Conservation (phyloP, 768 basidiomycete species). For the Tulasnella sp. region DNA sequence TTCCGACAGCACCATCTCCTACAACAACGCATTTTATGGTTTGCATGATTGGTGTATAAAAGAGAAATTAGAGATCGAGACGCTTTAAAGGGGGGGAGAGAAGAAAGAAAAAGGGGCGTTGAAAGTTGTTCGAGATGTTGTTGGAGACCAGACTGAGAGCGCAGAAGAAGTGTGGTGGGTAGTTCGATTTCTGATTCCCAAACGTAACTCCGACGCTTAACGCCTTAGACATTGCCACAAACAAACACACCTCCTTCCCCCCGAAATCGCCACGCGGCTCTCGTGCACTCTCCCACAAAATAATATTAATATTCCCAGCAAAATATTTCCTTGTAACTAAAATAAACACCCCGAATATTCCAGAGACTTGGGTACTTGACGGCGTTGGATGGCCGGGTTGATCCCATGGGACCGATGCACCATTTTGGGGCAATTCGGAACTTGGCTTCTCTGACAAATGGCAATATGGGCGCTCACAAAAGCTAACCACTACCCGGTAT, state of each 20-base stretch:
- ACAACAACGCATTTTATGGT: slow-evolving; percentile 98
- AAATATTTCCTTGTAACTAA: too few species aligned
- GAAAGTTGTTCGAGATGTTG: neutral
- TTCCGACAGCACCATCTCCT: slow-evolving; percentile 96
- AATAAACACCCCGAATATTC: too few species aligned
- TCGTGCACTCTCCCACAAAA: neutral
- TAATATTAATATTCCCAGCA: too few species aligned
- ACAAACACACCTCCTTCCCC: neutral
- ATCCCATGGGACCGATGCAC: too few species aligned
- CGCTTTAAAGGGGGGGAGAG: neutral
- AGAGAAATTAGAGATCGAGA: neutral
- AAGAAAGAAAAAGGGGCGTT: neutral
- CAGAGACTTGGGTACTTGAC: too few species aligned
- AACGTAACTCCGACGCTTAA: neutral
- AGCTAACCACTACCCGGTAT: neutral
- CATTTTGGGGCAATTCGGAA: too few species aligned
- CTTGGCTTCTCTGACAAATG: too few species aligned
- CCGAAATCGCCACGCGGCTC: too few species aligned
- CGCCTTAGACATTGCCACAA: neutral
- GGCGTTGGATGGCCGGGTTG: too few species aligned
- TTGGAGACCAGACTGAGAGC: neutral
- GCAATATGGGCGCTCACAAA: neutral
- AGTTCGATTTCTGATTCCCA: neutral
- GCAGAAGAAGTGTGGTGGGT: neutral
- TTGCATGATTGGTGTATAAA: slow-evolving; percentile 58